Conservation (phyloP, 176 grass and related monocot genomes). For the Puya raimondii region DNA sequence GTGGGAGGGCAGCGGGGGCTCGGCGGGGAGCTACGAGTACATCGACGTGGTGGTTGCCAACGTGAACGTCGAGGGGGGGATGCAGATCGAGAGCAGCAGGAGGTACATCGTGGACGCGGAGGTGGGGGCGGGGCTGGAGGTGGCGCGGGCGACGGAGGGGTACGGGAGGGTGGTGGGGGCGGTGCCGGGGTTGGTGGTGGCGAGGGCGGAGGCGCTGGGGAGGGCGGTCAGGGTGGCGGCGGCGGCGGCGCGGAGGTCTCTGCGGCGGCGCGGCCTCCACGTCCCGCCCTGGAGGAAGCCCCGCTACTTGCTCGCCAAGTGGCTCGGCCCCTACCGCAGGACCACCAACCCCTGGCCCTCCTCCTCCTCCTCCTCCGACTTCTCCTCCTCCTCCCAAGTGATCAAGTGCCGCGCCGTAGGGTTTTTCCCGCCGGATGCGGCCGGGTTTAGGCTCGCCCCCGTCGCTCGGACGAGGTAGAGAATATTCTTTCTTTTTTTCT, state of each 20-base stretch:
- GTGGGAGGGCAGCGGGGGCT: slow-evolving; percentile 48
- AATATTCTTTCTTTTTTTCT: no score
- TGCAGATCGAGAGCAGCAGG: background rate
- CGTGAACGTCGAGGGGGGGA: background rate
- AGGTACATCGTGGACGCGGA: slow-evolving; percentile 96
- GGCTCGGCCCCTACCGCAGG: slow-evolving; percentile 78
- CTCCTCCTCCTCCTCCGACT: background rate
- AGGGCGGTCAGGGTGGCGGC: slow-evolving; percentile 46
- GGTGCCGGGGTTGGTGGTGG: slow-evolving; percentile 44
- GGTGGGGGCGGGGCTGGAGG: slow-evolving; percentile 57
- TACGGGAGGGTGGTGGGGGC: slow-evolving; percentile 41
- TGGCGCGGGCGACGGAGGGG: slow-evolving; percentile 59
- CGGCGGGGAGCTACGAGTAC: slow-evolving; percentile 82
- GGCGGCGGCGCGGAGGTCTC: slow-evolving; percentile 46
- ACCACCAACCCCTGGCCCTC: slow-evolving; percentile 22
- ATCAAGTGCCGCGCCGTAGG: slow-evolving; percentile 19
- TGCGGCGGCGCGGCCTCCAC: slow-evolving; percentile 53
- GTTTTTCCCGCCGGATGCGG: background rate
- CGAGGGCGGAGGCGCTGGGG: slow-evolving; percentile 40
- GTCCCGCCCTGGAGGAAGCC: slow-evolving; percentile 87
- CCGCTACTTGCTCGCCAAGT: slow-evolving; percentile 86
- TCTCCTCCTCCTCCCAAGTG: slow-evolving; percentile 6
- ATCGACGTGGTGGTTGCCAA: slow-evolving; percentile 46
- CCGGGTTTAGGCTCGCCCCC: background rate
- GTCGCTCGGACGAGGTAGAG: background rate